Percentiles rank a stretch among this genome's conserved stretches.
Conservation (phyloP, 768 basidiomycete species). For the Tylopilus vinaceipallidus region DNA sequence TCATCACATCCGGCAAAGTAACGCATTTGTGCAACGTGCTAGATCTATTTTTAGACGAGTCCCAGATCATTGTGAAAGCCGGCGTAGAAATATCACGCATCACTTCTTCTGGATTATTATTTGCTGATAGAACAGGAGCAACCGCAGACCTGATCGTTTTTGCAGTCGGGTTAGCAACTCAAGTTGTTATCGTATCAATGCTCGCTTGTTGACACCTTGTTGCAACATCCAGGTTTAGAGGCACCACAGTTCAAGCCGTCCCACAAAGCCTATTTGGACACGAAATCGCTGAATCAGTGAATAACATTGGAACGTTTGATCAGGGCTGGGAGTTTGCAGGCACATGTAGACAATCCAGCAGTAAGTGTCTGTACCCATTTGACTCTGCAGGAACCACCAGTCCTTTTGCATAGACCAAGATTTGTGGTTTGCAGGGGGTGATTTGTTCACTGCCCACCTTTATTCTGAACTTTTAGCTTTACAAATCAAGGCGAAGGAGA, state of each 20-base stretch:
- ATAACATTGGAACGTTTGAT: constrained; percentile 10
- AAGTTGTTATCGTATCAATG: not conserved
- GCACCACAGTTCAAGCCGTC: not conserved
- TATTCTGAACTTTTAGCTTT: constrained; percentile 4
- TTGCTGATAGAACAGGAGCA: not conserved
- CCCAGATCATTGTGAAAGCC: not conserved
- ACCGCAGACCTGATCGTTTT: not conserved
- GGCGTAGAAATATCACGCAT: not conserved
- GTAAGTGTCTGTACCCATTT: too few relatives aligned
- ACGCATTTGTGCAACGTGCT: too few relatives aligned
- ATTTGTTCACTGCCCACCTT: not conserved
- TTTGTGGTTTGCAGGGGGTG: constrained; percentile 4
- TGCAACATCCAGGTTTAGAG: not conserved
- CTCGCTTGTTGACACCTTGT: not conserved
- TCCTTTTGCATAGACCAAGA: not conserved
- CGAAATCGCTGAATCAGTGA: constrained; percentile 9
- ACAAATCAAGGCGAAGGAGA: not conserved
- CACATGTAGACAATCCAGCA: constrained; percentile 8
- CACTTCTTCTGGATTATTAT: not conserved
- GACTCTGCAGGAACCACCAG: too few relatives aligned
- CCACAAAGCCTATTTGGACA: not conserved
- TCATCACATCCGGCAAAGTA: not conserved
- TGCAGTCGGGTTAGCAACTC: not conserved
- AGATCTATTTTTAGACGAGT: not conserved
- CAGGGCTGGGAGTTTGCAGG: constrained; percentile 6